These are phyloP conservation scores for Solanum peruvianum DNA, from an alignment of 257 asterid species.

Conservation along the genomic window DNA sequence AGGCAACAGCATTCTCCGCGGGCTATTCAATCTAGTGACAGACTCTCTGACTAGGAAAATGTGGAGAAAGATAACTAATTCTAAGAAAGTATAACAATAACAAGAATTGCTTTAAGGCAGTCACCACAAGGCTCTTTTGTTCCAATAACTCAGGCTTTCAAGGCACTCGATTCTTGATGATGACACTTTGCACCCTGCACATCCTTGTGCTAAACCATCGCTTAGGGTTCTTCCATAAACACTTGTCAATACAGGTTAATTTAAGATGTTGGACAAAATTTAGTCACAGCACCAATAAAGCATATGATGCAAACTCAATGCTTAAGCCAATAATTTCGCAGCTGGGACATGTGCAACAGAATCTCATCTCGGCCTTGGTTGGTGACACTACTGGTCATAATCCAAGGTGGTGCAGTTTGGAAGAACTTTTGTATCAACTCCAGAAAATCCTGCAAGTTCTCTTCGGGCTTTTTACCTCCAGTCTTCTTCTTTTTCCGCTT, in stretches of 20 bases:
- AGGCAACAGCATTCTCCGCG: neutral
- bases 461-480: slow-evolving; percentile 88
- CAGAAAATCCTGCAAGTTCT: slow-evolving; percentile 65
- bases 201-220: neutral
- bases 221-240: neutral
- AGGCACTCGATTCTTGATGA: neutral
- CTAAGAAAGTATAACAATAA: neutral
- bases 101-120: neutral
- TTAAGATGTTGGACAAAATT: neutral
- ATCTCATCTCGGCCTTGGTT: slow-evolving; percentile 96
- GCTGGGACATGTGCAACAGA: slow-evolving; percentile 90
- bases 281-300: neutral
- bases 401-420: slow-evolving; percentile 89
- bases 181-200: neutral
- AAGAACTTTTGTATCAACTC: slow-evolving; percentile 52
- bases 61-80: neutral
- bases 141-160: neutral
- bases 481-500: slow-evolving; percentile 87
- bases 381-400: slow-evolving; percentile 92
- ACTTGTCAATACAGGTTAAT: neutral
- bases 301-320: slow-evolving; percentile 16
- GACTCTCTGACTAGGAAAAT: neutral
- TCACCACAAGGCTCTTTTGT: neutral
- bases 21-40: neutral
- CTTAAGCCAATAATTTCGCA: slow-evolving; percentile 92